phyloP scores from a whole-genome alignment of 441 rosid genomes.

The Erodium moschatum region DNA sequence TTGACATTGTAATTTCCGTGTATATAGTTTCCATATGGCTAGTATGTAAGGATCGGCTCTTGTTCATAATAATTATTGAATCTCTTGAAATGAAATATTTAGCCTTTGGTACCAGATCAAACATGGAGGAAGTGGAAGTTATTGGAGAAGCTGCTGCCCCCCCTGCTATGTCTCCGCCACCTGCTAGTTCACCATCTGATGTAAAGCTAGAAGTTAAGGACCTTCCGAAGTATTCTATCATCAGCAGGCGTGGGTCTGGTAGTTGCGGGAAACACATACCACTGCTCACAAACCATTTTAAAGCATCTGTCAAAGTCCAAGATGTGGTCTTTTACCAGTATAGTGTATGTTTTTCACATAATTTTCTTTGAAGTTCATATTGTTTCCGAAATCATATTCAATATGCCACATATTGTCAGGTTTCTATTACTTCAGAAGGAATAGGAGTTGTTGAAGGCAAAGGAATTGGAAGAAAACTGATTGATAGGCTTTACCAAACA shows the following conservation, averaged over 20 bases:
- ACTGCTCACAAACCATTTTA: constrained; percentile 62
- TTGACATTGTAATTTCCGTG: background rate
- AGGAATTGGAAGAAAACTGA: constrained; percentile 58
- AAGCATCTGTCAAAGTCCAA: constrained; percentile 40
- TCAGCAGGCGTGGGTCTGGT: constrained; percentile 48
- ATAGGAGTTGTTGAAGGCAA: constrained; percentile 43
- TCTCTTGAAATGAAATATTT: constrained; percentile 10
- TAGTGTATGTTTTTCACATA: constrained; percentile 41
- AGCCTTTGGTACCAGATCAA: constrained; percentile 13
- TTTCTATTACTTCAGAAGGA: constrained; percentile 52
- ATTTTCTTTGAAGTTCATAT: constrained; percentile 13
- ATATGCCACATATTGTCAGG: constrained; percentile 33
- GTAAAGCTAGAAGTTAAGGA: constrained; percentile 25
- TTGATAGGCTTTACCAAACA: constrained; percentile 55
- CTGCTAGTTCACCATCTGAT: constrained; percentile 23
- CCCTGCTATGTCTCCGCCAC: constrained; percentile 13
- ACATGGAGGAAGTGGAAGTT: constrained; percentile 39
- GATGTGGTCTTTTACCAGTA: constrained; percentile 75
- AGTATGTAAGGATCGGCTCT: background rate
- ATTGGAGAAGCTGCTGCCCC: constrained; percentile 21
- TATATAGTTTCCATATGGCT: background rate
- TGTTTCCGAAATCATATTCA: constrained; percentile 16
- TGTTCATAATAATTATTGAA: constrained; percentile 3
- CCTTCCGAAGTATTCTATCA: constrained; percentile 38
- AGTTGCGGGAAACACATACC: constrained; percentile 37